Evolutionary conservation across 2,329 filamentous ascomycete genomes (phyloP).

Genomic region (Fusarium liriodendri): DNA sequence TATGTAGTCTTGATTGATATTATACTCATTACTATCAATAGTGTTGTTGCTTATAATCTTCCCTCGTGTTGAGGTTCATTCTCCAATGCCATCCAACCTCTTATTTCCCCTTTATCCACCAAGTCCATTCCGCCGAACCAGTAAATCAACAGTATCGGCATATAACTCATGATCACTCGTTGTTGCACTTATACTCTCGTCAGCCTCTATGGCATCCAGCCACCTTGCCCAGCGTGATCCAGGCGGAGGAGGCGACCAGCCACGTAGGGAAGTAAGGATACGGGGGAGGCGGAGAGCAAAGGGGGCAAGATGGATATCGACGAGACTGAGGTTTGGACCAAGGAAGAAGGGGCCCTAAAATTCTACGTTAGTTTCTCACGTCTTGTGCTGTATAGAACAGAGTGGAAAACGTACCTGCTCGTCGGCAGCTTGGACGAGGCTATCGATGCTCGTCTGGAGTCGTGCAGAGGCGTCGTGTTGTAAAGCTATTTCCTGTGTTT

Average conservation of each 20-base stretch:
- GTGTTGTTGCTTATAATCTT: not conserved
- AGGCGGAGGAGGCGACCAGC: slow-evolving; percentile 72
- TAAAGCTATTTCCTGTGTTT: slow-evolving; percentile 69
- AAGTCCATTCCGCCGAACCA: slow-evolving; percentile 13
- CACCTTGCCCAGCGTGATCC: slow-evolving; percentile 75
- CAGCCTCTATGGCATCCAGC: slow-evolving; percentile 75
- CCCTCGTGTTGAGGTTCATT: not conserved
- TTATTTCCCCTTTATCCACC: not conserved
- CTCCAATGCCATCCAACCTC: not conserved
- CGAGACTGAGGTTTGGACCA: slow-evolving; percentile 64
- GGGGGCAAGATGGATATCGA: slow-evolving; percentile 81
- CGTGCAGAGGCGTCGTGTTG: slow-evolving; percentile 69
- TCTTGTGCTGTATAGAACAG: not conserved
- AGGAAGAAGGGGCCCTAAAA: slow-evolving; percentile 75
- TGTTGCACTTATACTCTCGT: slow-evolving; percentile 73
- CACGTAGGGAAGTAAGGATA: slow-evolving; percentile 72
- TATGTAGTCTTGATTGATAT: not conserved
- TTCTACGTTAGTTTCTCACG: not conserved
- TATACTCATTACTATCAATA: not conserved
- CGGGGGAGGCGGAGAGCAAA: slow-evolving; percentile 78
- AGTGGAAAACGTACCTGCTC: slow-evolving; percentile 48
- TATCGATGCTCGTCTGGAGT: slow-evolving; percentile 72
- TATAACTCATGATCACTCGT: slow-evolving; percentile 70
- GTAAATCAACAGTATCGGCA: slow-evolving; percentile 69
- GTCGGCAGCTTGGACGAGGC: slow-evolving; percentile 60